These are phyloP conservation scores for Mycena metata DNA, from an alignment of 768 basidiomycete species.

Conservation along the genomic window DNA sequence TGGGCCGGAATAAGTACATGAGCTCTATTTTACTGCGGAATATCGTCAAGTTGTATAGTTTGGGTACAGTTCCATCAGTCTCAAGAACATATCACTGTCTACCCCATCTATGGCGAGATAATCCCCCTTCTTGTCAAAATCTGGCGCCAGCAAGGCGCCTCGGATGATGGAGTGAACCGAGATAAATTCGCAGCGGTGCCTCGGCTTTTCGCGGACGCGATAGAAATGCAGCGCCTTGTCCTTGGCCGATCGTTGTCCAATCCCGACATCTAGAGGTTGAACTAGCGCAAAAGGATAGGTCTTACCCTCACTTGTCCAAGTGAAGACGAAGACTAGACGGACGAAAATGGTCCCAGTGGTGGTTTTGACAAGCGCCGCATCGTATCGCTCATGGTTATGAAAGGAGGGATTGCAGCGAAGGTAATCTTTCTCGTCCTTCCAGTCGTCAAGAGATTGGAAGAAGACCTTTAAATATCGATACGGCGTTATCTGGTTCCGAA, in stretches of 20 bases:
- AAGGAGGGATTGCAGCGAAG: constrained; percentile 40
- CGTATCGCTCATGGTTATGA: constrained; percentile 18
- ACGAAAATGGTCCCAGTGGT: constrained; percentile 35
- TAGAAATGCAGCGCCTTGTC: not conserved
- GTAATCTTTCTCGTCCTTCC: constrained; percentile 31
- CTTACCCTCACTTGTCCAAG: constrained; percentile 18
- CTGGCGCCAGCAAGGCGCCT: not conserved
- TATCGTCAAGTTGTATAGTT: no score
- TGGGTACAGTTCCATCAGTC: not conserved
- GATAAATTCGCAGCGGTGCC: constrained; percentile 24
- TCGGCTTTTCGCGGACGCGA: constrained; percentile 15
- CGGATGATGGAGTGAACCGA: constrained; percentile 10
- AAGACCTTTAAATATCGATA: constrained; percentile 34
- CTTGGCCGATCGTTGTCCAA: constrained; percentile 6
- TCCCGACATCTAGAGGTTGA: constrained; percentile 36
- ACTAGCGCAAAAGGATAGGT: constrained; percentile 37
- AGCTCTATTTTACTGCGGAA: no score
- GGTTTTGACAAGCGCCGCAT: constrained; percentile 40
- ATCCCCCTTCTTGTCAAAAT: not conserved
- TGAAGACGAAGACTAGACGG: constrained; percentile 39
- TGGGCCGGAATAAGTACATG: no score
- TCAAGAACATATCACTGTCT: not conserved
- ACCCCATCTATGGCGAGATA: not conserved
- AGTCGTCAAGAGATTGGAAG: constrained; percentile 36
- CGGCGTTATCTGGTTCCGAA: not conserved